Evolutionary conservation across 345 rosid genomes (phyloP).

Genomic region (Cardiospermum halicacabum): DNA sequence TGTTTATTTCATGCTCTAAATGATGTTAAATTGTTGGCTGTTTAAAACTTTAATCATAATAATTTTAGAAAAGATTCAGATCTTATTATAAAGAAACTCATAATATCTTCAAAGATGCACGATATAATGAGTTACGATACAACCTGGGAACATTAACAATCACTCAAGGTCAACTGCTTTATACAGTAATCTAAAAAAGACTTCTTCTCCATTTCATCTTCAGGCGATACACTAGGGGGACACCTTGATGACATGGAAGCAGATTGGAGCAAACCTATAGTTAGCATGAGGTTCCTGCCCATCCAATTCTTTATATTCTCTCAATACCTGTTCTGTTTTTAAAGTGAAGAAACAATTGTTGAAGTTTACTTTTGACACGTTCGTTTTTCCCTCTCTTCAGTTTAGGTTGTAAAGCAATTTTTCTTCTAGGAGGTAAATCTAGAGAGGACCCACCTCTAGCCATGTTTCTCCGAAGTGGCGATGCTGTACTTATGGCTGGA

Average conservation of each 20-base stretch:
- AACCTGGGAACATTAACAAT: neutral
- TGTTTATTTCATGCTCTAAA: neutral
- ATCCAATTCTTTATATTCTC: neutral
- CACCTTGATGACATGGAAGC: conserved; percentile 98
- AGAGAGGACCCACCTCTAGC: conserved; percentile 73
- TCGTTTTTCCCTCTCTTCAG: conserved; percentile 30
- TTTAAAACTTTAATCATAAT: too few species aligned
- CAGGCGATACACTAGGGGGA: conserved; percentile 94
- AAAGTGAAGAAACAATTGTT: neutral
- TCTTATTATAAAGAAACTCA: neutral
- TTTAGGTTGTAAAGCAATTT: conserved; percentile 93
- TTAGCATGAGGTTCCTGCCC: conserved; percentile 74
- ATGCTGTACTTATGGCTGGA: conserved; percentile 88
- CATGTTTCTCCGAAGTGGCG: conserved; percentile 95
- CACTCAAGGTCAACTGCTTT: neutral
- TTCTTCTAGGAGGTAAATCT: conserved; percentile 84
- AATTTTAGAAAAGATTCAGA: too few species aligned
- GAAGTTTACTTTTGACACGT: neutral
- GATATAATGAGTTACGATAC: neutral
- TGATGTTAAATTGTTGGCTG: neutral
- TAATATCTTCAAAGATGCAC: neutral
- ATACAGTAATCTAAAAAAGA: neutral
- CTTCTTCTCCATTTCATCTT: conserved; percentile 2
- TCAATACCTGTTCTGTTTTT: neutral
- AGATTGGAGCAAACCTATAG: conserved; percentile 94